Evolutionary conservation across 306 rosid genomes (phyloP).

Genomic region (Coriaria nepalensis): DNA sequence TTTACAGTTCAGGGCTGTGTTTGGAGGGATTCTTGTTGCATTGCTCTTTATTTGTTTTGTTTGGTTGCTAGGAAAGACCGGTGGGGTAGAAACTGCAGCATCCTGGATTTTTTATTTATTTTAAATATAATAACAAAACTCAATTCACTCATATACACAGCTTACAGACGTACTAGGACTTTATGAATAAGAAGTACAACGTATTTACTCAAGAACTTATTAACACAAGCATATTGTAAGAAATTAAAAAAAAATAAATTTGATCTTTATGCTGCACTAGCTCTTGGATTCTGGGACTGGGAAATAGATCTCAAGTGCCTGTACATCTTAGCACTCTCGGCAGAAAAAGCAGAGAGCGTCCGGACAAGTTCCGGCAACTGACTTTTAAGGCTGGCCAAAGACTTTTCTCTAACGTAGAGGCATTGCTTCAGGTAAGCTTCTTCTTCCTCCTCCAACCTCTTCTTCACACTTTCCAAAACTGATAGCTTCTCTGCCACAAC

Average conservation of each 20-base stretch:
- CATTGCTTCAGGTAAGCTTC: conserved; percentile 44
- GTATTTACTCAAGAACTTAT: background rate
- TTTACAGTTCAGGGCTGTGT: too few relatives aligned
- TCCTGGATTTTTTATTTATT: too few relatives aligned
- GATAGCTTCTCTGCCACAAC: conserved; percentile 44
- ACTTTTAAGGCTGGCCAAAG: conserved; percentile 44
- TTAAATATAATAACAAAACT: too few relatives aligned
- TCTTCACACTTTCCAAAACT: conserved; percentile 39
- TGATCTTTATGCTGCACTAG: conserved; percentile 22
- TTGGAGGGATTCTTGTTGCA: too few relatives aligned
- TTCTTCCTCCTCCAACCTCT: conserved; percentile 55
- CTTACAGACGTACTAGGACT: too few relatives aligned
- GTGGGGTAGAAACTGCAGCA: too few relatives aligned
- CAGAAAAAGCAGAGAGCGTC: conserved; percentile 47
- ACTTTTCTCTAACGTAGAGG: conserved; percentile 73
- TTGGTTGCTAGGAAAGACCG: too few relatives aligned
- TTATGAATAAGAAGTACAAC: background rate
- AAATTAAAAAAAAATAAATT: conserved; percentile 1
- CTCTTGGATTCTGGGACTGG: conserved; percentile 24
- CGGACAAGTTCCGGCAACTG: conserved; percentile 78
- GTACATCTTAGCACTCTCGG: conserved; percentile 56
- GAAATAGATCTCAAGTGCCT: conserved; percentile 30
- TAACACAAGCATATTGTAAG: background rate
- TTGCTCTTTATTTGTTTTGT: too few relatives aligned
- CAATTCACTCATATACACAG: too few relatives aligned